These are phyloP conservation scores for Xylaria bambusicola DNA, from an alignment of 495 filamentous ascomycete species.

Conservation along the genomic window DNA sequence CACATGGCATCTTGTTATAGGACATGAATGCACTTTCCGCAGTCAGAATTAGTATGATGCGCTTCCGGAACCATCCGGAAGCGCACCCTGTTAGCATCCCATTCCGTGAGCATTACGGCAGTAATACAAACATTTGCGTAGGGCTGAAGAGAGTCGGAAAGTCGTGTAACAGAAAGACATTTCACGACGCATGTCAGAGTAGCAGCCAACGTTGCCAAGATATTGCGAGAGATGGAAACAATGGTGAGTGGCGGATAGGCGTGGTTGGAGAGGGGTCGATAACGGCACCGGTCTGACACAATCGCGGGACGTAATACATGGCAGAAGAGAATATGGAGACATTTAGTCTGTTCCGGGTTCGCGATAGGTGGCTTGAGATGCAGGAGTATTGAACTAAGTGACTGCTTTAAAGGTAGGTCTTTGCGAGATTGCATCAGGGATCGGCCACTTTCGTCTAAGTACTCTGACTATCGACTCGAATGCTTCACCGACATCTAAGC, in stretches of 20 bases:
- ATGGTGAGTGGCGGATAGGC: neutral
- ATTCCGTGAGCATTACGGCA: slow-evolving; percentile 6
- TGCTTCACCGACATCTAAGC: neutral
- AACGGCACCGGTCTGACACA: slow-evolving; percentile 11
- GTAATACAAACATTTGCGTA: slow-evolving; percentile 27
- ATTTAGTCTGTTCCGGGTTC: neutral
- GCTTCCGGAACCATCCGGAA: slow-evolving; percentile 9
- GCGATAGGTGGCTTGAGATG: slow-evolving; percentile 14
- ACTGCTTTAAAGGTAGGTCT: slow-evolving; percentile 11
- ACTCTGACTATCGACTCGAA: neutral
- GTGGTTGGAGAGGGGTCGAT: slow-evolving; percentile 11
- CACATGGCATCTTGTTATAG: neutral
- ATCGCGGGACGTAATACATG: slow-evolving; percentile 3
- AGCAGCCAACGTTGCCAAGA: slow-evolving; percentile 18
- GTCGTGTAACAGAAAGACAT: slow-evolving; percentile 34
- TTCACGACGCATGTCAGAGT: slow-evolving; percentile 32
- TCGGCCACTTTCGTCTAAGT: neutral
- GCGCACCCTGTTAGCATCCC: neutral
- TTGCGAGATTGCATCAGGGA: slow-evolving; percentile 13
- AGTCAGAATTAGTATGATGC: slow-evolving; percentile 8
- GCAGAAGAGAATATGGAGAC: neutral
- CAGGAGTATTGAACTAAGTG: neutral
- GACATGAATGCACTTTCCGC: slow-evolving; percentile 6
- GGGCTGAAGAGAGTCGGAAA: slow-evolving; percentile 35
- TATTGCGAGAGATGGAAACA: neutral